Base-by-base conservation (phyloP, 192 early-diverging fungal species). In the Linnemannia elongata region DNA sequence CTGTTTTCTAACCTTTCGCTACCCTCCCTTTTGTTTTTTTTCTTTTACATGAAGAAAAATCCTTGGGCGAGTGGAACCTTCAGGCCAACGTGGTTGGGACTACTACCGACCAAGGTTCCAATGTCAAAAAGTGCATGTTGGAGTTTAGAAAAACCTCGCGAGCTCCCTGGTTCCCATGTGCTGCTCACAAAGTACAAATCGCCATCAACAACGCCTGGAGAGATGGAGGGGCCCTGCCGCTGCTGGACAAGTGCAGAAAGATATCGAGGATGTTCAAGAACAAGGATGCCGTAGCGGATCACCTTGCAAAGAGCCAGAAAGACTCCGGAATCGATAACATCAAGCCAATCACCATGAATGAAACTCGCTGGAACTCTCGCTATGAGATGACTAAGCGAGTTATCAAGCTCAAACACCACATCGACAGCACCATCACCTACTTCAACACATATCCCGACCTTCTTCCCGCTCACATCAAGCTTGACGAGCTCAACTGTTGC, bases 211-310 rank as follows among this genome's bases (percentile, higher is more conserved):
- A 69, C 39, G 68, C 76, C 10, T 77, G 76, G 76, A 49, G 10
- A 30, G 44, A 45, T 8, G 76, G 68, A 77, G 68, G 68, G 44
- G 45, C 68, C 8, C 1, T 36, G 41, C 66, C 76, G 36, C n/a
- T 77, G 66, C 35, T 77, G 76, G 76, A 77, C 42, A 77, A 77
- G 66, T 77, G 66, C 76, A n/a, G 20, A 45, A 77, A 36, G 66
- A 77, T 69, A 24, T 47, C 76, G 9, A 30, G n/a, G 66, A 17
- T 77, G 4, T 77, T 77, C 76, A 77, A 77, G 47, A 70, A 69
- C 45, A 77, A 69, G 66, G 76, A 70, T 8, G 24, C 18, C 36
- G 6, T 77, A 52, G 76, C 76, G 41, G 20, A 69, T 77, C 27
- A 6, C 7, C 63, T 70, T 68, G 76, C 63, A 1, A 77, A 38